phyloP scores from a whole-genome alignment of 1,139 yeast species.

The Casaregolazyma lundiana region DNA sequence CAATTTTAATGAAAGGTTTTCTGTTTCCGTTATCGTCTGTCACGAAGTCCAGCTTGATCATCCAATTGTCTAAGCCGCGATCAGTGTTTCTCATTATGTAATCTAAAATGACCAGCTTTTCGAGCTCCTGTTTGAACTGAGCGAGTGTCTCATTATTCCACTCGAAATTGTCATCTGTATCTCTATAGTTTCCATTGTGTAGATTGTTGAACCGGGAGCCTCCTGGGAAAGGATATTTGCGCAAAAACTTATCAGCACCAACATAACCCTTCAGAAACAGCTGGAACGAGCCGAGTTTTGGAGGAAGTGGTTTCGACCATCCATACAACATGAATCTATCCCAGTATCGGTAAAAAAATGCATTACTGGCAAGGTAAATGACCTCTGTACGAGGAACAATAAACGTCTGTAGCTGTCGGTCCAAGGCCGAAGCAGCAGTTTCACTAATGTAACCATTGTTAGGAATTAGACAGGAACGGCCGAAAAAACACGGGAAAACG shows the following conservation, averaged over 20 bases:
- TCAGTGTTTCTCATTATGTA: constrained; percentile 74
- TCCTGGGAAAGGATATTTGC: constrained; percentile 51
- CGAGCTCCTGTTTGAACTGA: constrained; percentile 60
- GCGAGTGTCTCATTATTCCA: constrained; percentile 53
- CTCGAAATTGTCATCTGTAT: constrained; percentile 33
- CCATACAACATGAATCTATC: constrained; percentile 35
- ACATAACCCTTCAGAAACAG: constrained; percentile 54
- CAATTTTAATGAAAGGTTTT: constrained; percentile 48
- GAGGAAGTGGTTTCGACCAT: constrained; percentile 34
- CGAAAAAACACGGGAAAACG: constrained; percentile 72
- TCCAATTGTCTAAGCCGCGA: constrained; percentile 74
- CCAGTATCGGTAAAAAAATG: constrained; percentile 54
- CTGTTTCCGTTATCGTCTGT: constrained; percentile 15
- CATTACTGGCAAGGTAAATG: constrained; percentile 48
- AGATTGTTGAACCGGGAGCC: constrained; percentile 5
- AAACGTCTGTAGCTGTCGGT: constrained; percentile 51
- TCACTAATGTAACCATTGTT: constrained; percentile 71
- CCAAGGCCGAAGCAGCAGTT: constrained; percentile 65
- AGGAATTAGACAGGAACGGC: constrained; percentile 67
- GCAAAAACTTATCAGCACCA: constrained; percentile 60
- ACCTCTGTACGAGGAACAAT: constrained; percentile 67
- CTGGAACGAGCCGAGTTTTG: constrained; percentile 66
- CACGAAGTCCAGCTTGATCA: constrained; percentile 57
- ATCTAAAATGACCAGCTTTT: constrained; percentile 65
- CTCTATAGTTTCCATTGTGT: not conserved